A percentile compares a stretch with the other conserved stretches of the same genome.
Evolutionary conservation across 805 yeast genomes (phyloP).

Genomic region (Pichia eremophila): DNA sequence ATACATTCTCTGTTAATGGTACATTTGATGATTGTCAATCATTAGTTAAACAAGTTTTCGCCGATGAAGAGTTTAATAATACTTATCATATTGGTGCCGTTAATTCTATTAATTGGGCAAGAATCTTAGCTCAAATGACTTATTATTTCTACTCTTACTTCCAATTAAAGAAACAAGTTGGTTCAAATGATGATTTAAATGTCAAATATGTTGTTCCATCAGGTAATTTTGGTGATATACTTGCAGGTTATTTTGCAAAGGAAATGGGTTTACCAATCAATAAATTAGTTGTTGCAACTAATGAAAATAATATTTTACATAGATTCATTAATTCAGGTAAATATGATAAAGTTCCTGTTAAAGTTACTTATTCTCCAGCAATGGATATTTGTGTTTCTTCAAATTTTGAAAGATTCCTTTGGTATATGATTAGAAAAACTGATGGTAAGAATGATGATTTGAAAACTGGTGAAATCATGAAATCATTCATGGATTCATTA

Average conservation of each 20-base stretch:
- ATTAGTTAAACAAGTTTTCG: conserved; percentile 86
- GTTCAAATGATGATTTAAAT: conserved; percentile 25
- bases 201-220: conserved; percentile 90
- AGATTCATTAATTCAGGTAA: conserved; percentile 83
- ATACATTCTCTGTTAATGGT: conserved; percentile 90
- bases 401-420: conserved; percentile 90
- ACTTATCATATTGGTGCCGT: conserved; percentile 95
- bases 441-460: conserved; percentile 45
- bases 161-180: conserved; percentile 39
- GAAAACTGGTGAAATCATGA: conserved; percentile 67
- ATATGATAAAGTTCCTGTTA: conserved; percentile 73
- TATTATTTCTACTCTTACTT: conserved; percentile 92
- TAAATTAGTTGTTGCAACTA: conserved; percentile 85
- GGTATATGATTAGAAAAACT: conserved; percentile 83
- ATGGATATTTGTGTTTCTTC: conserved; percentile 96
- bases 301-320: conserved; percentile 89
- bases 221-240: conserved; percentile 96
- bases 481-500: conserved; percentile 70
- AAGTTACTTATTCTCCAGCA: conserved; percentile 91
- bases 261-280: conserved; percentile 92
- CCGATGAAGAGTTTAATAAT: conserved; percentile 78
- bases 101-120: conserved; percentile 98
- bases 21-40: conserved; percentile 98
- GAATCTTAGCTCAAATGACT: conserved; percentile 95
- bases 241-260: conserved; percentile 92